phyloP scores from a whole-genome alignment of 768 basidiomycete genomes.

The Leccinum rimulosum region DNA sequence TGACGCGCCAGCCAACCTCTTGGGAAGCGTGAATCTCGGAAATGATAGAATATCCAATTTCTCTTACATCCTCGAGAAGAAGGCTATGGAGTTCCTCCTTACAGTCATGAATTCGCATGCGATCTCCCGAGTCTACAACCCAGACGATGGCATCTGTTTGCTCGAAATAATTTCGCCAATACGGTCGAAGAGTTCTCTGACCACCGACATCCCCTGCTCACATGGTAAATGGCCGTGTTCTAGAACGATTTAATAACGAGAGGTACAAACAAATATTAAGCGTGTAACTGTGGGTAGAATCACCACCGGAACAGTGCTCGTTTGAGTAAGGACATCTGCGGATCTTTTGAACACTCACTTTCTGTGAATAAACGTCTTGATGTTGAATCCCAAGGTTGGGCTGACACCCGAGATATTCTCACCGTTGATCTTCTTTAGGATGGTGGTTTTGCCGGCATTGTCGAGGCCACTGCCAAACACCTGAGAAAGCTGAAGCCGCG shows the following conservation, averaged over 20 bases:
- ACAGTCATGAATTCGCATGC: slow-evolving; percentile 88
- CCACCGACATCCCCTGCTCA: slow-evolving; percentile 94
- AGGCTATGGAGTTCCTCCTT: slow-evolving; percentile 82
- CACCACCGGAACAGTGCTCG: slow-evolving; percentile 20
- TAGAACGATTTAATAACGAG: not conserved
- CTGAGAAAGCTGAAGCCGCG: slow-evolving; percentile 15
- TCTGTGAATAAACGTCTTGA: slow-evolving; percentile 91
- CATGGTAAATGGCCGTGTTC: slow-evolving; percentile 78
- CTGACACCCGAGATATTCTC: slow-evolving; percentile 88
- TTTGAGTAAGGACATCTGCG: slow-evolving; percentile 17
- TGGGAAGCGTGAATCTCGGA: slow-evolving; percentile 19
- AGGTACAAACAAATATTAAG: slow-evolving; percentile 41
- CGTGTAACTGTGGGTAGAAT: slow-evolving; percentile 37
- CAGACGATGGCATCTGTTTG: slow-evolving; percentile 97
- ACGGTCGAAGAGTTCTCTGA: slow-evolving; percentile 91
- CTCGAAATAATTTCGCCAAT: slow-evolving; percentile 99
- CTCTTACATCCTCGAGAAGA: slow-evolving; percentile 85
- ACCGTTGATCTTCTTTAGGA: slow-evolving; percentile 89
- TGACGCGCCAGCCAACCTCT: slow-evolving; percentile 95
- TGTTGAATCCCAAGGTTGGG: slow-evolving; percentile 97
- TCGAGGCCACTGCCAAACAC: slow-evolving; percentile 75
- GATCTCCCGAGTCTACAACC: slow-evolving; percentile 97
- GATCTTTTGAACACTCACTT: slow-evolving; percentile 53
- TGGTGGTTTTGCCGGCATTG: slow-evolving; percentile 98
- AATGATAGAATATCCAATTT: slow-evolving; percentile 3